Conservation (phyloP, 164 flowering plant species). For the Vitis rupestris region DNA sequence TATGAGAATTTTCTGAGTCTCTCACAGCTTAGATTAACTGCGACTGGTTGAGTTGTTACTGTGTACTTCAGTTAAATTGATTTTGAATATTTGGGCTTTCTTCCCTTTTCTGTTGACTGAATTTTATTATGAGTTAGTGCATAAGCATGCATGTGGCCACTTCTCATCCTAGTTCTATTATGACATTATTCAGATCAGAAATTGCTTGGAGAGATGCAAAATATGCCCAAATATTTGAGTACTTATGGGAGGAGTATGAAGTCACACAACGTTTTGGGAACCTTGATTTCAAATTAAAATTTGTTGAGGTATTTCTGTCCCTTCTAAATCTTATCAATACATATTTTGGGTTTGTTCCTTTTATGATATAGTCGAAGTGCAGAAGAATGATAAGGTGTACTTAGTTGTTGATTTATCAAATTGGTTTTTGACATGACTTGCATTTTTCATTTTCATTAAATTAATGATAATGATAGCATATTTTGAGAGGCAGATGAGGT, state of each 20-base stretch:
- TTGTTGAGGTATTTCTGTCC: constrained; percentile 67
- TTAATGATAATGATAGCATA: too few species aligned
- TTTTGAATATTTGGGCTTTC: not conserved
- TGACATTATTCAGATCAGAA: constrained; percentile 63
- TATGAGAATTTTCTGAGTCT: too few species aligned
- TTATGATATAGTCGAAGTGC: too few species aligned
- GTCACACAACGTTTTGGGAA: constrained; percentile 85
- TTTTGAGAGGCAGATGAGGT: not conserved
- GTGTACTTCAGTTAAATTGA: not conserved
- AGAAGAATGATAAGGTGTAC: too few species aligned
- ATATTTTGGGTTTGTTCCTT: not conserved
- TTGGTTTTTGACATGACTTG: too few species aligned
- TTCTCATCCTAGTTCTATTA: not conserved
- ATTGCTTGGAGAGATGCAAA: constrained; percentile 95
- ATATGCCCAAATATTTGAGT: constrained; percentile 83
- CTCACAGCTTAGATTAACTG: too few species aligned
- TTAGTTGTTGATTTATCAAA: too few species aligned
- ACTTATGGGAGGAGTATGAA: constrained; percentile 89
- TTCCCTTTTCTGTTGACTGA: not conserved
- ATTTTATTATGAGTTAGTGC: not conserved
- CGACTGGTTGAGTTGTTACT: too few species aligned
- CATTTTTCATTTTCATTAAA: too few species aligned
- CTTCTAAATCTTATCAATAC: not conserved
- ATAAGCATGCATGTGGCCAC: not conserved
- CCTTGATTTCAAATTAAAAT: constrained; percentile 79